Evolutionary conservation across 148 eudicot genomes (phyloP).

Genomic region (Agrostemma githago): DNA sequence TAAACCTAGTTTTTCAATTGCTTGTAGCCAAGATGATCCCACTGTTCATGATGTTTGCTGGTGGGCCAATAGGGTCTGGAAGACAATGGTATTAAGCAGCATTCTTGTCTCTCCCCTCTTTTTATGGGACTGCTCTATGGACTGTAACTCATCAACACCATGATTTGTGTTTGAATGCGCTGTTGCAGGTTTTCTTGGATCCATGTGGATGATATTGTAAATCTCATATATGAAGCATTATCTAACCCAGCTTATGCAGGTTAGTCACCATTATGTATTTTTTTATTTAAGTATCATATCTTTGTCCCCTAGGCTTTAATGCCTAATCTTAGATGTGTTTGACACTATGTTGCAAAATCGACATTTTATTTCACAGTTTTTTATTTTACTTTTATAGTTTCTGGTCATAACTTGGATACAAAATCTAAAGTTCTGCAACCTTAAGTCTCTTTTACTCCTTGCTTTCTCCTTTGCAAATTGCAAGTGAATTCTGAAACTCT

Average conservation of each 20-base stretch:
- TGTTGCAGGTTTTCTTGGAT: conserved; percentile 95
- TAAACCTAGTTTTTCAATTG: not conserved
- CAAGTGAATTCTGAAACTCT: conserved; percentile 6
- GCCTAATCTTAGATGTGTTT: not conserved
- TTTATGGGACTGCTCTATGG: not conserved
- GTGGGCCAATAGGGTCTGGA: conserved; percentile 98
- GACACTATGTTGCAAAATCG: not conserved
- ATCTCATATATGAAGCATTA: conserved; percentile 81
- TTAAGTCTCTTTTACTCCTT: not conserved
- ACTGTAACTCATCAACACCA: not conserved
- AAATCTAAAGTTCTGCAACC: not conserved
- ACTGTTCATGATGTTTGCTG: conserved; percentile 94
- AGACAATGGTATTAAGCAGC: conserved; percentile 72
- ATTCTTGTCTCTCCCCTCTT: not conserved
- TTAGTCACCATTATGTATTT: not conserved
- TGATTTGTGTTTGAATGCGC: not conserved
- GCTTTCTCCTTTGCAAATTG: not conserved
- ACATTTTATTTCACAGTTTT: not conserved
- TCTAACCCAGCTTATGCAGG: conserved; percentile 80
- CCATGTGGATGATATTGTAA: conserved; percentile 91
- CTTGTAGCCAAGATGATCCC: conserved; percentile 98
- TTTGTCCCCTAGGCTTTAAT: not conserved
- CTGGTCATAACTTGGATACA: not conserved
- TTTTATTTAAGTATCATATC: not conserved
- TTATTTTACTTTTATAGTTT: not conserved